Evolutionary conservation across 148 eudicot genomes (phyloP).

Genomic region (Camellia japonica): DNA sequence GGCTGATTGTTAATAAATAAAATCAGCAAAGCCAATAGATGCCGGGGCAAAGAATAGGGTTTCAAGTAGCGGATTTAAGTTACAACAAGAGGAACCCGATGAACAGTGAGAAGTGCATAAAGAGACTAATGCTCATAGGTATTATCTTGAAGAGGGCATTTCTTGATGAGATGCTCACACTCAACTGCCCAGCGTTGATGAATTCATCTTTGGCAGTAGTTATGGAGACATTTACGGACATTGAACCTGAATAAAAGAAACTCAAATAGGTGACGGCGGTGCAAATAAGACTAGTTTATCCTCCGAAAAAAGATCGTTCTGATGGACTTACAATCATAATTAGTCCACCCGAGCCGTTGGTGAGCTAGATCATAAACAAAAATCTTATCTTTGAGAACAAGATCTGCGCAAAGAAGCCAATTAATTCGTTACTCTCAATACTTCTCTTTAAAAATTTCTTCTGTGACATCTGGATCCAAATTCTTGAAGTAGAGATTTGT

Average conservation of each 20-base stretch:
- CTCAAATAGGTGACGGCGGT: not conserved
- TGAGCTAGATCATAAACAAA: conserved; percentile 72
- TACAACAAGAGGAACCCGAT: conserved; percentile 10
- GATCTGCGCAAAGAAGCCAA: conserved; percentile 48
- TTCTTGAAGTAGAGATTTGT: conserved; percentile 76
- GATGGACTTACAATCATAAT: conserved; percentile 77
- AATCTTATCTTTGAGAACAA: conserved; percentile 83
- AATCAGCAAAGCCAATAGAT: conserved; percentile 15
- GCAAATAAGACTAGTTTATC: not conserved
- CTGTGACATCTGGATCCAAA: conserved; percentile 51
- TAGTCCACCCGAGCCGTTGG: conserved; percentile 83
- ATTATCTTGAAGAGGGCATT: conserved; percentile 16
- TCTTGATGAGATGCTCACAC: conserved; percentile 49
- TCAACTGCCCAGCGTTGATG: conserved; percentile 61
- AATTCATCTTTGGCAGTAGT: conserved; percentile 61
- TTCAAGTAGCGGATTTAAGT: not conserved
- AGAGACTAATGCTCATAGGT: conserved; percentile 10
- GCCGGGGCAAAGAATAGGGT: conserved; percentile 16
- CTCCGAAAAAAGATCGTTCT: not conserved
- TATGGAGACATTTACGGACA: conserved; percentile 71
- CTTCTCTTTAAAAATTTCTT: conserved; percentile 50
- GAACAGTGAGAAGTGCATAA: conserved; percentile 3
- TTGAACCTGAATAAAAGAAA: conserved; percentile 52
- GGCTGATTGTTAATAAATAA: conserved; percentile 11
- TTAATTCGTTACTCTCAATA: conserved; percentile 2